These are phyloP conservation scores for Funneliformis geosporum DNA, from an alignment of 192 early-diverging fungal genomes.

Conservation along the genomic window DNA sequence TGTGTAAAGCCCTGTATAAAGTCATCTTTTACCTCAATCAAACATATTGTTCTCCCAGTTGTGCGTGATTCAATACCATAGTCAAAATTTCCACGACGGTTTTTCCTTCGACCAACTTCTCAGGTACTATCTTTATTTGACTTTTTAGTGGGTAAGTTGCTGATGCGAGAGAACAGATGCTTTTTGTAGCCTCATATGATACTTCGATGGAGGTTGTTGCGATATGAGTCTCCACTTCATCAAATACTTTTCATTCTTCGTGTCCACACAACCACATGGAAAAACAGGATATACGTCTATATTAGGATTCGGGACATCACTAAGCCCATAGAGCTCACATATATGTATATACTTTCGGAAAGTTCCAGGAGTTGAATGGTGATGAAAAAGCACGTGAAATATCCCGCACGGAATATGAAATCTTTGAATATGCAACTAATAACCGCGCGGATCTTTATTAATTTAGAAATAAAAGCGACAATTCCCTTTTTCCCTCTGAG, in stretches of 20 bases:
- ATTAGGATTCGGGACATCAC: neutral
- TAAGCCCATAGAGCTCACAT: constrained; percentile 5
- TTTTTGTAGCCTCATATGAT: constrained; percentile 13
- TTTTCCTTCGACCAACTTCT: constrained; percentile 4
- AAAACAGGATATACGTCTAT: no score
- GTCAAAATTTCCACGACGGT: constrained; percentile 15
- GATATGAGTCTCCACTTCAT: constrained; percentile 7
- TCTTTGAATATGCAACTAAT: no score
- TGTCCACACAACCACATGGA: neutral
- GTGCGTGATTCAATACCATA: constrained; percentile 9
- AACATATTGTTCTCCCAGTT: constrained; percentile 5
- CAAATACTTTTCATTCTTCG: neutral
- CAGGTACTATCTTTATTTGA: constrained; percentile 23
- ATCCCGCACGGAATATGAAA: no score
- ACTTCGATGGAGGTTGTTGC: constrained; percentile 5
- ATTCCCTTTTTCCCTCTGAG: no score
- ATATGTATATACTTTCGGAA: neutral
- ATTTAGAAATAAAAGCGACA: no score
- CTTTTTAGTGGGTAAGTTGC: no score
- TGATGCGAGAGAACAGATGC: no score
- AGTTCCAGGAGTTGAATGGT: no score
- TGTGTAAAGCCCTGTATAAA: constrained; percentile 16
- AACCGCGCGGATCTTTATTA: no score
- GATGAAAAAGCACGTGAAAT: no score
- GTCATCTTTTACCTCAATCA: constrained; percentile 17